phyloP scores from a whole-genome alignment of 2,329 filamentous ascomycete species.

The Colletotrichum scovillei region DNA sequence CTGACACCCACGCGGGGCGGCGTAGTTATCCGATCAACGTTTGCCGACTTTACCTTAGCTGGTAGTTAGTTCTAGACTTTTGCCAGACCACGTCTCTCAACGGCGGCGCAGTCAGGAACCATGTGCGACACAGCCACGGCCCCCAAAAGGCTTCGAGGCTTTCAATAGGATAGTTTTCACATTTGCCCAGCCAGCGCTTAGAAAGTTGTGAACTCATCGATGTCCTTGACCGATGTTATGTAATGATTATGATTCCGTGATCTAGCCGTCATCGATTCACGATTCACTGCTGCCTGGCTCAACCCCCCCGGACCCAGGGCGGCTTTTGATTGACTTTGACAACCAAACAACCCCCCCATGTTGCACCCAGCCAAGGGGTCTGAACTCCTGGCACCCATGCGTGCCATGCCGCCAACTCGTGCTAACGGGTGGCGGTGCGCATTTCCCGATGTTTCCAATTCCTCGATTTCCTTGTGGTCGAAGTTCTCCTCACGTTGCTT shows the following conservation, averaged over 20 bases:
- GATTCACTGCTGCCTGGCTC: conserved; percentile 3
- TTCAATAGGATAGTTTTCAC: neutral
- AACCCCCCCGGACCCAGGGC: neutral
- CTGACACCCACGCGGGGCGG: neutral
- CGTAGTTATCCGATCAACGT: neutral
- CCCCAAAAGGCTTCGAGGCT: too few species aligned
- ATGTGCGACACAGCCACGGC: neutral
- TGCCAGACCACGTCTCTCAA: neutral
- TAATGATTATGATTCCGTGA: neutral
- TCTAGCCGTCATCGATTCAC: conserved; percentile 27
- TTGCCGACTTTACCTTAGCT: neutral
- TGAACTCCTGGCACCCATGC: neutral
- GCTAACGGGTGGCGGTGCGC: neutral
- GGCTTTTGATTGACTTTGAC: neutral
- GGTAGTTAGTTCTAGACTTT: neutral
- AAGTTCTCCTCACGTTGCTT: neutral
- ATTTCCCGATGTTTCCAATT: neutral
- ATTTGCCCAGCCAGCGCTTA: neutral
- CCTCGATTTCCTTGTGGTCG: neutral
- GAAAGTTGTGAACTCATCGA: neutral
- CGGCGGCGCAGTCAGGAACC: neutral
- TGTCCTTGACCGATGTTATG: neutral
- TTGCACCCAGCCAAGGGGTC: conserved; percentile 6
- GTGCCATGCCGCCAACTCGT: neutral
- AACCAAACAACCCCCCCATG: neutral